Percentiles rank a stretch among this genome's conserved stretches.
Conservation (phyloP, 257 asterid species). For the Solanum piurae region DNA sequence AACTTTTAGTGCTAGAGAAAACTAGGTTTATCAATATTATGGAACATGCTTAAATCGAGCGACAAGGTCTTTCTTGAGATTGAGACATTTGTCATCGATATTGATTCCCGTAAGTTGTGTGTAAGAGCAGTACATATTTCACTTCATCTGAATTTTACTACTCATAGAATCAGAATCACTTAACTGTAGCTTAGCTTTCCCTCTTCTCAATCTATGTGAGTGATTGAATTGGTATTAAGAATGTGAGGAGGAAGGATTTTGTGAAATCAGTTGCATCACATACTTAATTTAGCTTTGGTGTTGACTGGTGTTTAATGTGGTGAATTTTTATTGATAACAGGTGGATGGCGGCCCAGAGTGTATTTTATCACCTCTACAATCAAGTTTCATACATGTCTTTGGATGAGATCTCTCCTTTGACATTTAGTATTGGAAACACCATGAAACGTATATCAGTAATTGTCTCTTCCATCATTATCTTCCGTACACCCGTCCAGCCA, state of each 20-base stretch:
- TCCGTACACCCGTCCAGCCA: slow-evolving; percentile 85
- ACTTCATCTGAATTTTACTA: not conserved
- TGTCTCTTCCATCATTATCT: slow-evolving; percentile 86
- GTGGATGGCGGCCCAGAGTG: slow-evolving; percentile 97
- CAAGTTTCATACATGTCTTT: slow-evolving; percentile 97
- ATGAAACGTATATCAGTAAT: slow-evolving; percentile 95
- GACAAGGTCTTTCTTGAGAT: not conserved
- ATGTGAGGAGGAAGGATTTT: not conserved
- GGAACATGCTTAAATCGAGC: not conserved
- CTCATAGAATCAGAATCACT: not conserved
- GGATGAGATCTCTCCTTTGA: slow-evolving; percentile 93
- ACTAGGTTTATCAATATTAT: not conserved
- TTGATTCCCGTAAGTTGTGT: not conserved
- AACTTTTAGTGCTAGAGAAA: not conserved
- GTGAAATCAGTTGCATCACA: not conserved
- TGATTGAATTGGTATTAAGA: not conserved
- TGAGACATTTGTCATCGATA: not conserved
- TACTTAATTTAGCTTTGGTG: not conserved
- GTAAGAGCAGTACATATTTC: not conserved
- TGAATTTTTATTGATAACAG: slow-evolving; percentile 24
- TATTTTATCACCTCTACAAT: slow-evolving; percentile 91
- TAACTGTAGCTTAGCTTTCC: not conserved
- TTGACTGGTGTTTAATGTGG: slow-evolving; percentile 14
- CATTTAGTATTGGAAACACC: slow-evolving; percentile 91
- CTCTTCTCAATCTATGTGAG: not conserved